Evolutionary conservation across 805 yeast species (phyloP), one percentile per base, ranked within the genome.

Genomic region (Yarrowia phangngaensis): DNA sequence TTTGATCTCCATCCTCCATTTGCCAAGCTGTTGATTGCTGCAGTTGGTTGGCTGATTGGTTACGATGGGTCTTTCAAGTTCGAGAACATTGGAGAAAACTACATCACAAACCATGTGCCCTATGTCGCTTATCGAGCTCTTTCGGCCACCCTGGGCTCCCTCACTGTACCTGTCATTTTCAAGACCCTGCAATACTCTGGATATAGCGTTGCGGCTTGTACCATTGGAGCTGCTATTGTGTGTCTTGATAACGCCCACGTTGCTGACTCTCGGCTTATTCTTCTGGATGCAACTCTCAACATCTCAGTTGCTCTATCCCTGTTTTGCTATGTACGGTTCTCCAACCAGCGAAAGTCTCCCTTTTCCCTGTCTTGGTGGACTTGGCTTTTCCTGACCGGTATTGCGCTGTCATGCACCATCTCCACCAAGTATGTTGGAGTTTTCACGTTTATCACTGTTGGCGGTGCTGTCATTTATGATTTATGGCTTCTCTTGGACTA

Each of bases 1-100:
- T 92, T 92, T 61, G 99, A 92, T 67, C 79, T 92, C 46, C 99
- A 92, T 68, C 99, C 99, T 8, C 99, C 99, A 16, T 86, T 92
- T 66, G 98, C 95, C 49, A 92, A 92, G 65, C 72, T 92, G 64
- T 72, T 89, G 56, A 86, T 90, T 66, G 97, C 97, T 0, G 74
- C 80, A 52, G 86, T 82, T 29, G 99, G 98, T 32, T 87, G 82
- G 73, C 59, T 92, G 17, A 79, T 82, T 45, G 96, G 97, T 3
- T 92, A 86, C 64, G 80, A 83, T 60, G 99, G 99, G n/a, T 65
- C 75, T 9, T 92, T 88, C 73, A 86, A 88, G 65, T 92, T 90
- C 60, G 95, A 88, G 54, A 79, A 75, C 60, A 89, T 89, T 65
- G 97, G 97, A 32, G 84, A 84, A 56, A 74, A 78, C 52, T 92